Percentiles rank a stretch among this genome's conserved stretches.
Evolutionary conservation across 169 alveolate genomes (phyloP).

Genomic region (Eimeria falciformis): DNA sequence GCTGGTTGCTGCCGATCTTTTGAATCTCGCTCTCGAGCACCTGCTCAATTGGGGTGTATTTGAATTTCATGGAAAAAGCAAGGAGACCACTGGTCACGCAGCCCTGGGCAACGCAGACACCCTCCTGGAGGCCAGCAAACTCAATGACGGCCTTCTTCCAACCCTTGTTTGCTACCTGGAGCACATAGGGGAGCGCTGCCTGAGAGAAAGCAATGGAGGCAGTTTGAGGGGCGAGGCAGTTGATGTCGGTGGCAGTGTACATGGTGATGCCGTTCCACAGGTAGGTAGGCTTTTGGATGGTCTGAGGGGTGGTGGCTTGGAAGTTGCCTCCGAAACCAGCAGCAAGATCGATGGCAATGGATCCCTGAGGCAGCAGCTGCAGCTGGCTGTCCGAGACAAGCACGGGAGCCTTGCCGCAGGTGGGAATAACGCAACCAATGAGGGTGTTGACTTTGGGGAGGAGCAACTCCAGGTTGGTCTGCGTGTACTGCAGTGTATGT

Average conservation of each 20-base stretch:
- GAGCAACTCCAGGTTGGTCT: slow-evolving; percentile 3
- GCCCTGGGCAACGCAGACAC: slow-evolving; percentile 43
- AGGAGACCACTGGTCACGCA: slow-evolving; percentile 6
- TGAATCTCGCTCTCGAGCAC: slow-evolving; percentile 25
- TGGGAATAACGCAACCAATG: slow-evolving; percentile 60
- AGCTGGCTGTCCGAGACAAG: slow-evolving; percentile 31
- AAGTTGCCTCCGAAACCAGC: slow-evolving; percentile 68
- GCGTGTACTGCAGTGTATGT: slow-evolving; percentile 17
- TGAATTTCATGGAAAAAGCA: not conserved
- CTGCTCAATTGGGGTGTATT: slow-evolving; percentile 43
- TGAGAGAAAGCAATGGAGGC: slow-evolving; percentile 29
- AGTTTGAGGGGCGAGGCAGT: slow-evolving; percentile 61
- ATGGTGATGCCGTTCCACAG: slow-evolving; percentile 11
- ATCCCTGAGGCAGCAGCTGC: slow-evolving; percentile 27
- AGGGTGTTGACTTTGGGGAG: slow-evolving; percentile 34
- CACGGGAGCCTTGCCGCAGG: slow-evolving; percentile 35
- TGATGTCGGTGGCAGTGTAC: slow-evolving; percentile 66
- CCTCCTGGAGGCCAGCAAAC: slow-evolving; percentile 46
- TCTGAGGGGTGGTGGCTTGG: slow-evolving; percentile 4
- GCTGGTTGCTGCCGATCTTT: not conserved
- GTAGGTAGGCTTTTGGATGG: slow-evolving; percentile 62
- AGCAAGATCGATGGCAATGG: slow-evolving; percentile 59
- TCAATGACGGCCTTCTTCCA: slow-evolving; percentile 64
- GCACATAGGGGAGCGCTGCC: slow-evolving; percentile 52
- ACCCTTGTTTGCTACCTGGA: slow-evolving; percentile 61